Evolutionary conservation across 257 asterid genomes (phyloP).

Genomic region (Verbena officinalis): DNA sequence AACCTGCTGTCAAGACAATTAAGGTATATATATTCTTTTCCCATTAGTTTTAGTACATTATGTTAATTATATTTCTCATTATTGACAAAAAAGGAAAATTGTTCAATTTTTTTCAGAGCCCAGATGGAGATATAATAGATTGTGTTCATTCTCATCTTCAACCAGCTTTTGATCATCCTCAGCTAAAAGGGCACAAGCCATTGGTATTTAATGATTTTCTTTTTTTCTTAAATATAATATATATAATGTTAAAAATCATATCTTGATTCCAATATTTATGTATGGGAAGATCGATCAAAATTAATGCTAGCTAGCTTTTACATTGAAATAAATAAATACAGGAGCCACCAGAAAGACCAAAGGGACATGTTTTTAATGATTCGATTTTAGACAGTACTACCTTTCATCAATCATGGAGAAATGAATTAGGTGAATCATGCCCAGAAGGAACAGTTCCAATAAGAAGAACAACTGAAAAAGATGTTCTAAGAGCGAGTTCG

Average conservation of each 20-base stretch:
- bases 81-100: too few relatives aligned
- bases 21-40: slow-evolving; percentile 42
- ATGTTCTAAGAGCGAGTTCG: slow-evolving; percentile 62
- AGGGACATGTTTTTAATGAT: slow-evolving; percentile 40
- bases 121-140: slow-evolving; percentile 82
- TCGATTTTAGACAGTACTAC: slow-evolving; percentile 36
- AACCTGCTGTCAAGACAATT: slow-evolving; percentile 74
- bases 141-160: slow-evolving; percentile 86
- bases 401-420: slow-evolving; percentile 66
- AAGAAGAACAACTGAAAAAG: slow-evolving; percentile 74
- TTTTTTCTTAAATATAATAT: neutral
- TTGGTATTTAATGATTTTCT: slow-evolving; percentile 54
- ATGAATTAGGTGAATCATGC: slow-evolving; percentile 71
- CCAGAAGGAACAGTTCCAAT: slow-evolving; percentile 83
- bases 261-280: slow-evolving; percentile 9
- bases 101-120: slow-evolving; percentile 56
- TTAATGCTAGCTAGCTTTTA: too few relatives aligned
- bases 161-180: slow-evolving; percentile 96
- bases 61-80: neutral
- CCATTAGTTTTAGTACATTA: neutral
- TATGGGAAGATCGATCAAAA: neutral
- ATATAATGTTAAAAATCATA: neutral
- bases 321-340: slow-evolving; percentile 37
- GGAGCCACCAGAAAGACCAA: slow-evolving; percentile 92
- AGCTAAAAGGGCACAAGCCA: slow-evolving; percentile 87